phyloP scores from a whole-genome alignment of 495 filamentous ascomycete species.

The Collariella sp. region DNA sequence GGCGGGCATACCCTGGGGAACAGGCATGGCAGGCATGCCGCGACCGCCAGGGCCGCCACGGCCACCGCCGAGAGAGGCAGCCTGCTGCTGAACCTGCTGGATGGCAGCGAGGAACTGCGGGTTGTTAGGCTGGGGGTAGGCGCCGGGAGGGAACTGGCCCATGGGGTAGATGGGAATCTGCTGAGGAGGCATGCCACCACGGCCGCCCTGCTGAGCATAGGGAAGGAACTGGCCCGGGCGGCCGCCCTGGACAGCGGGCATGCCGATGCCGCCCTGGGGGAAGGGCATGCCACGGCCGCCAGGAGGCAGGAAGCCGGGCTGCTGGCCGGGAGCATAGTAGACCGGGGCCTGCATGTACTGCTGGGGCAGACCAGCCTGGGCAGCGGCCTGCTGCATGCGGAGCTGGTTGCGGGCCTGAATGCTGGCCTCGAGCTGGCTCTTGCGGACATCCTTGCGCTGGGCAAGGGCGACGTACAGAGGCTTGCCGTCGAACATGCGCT shows the following conservation, averaged over 20 bases:
- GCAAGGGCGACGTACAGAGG: conserved; percentile 96
- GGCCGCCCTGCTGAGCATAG: conserved; percentile 77
- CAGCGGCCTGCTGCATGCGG: conserved; percentile 94
- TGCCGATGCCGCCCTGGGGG: conserved; percentile 72
- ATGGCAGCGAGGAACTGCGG: conserved; percentile 54
- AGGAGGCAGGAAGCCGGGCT: conserved; percentile 63
- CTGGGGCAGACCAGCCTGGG: conserved; percentile 83
- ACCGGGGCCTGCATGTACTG: conserved; percentile 77
- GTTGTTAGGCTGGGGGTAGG: conserved; percentile 41
- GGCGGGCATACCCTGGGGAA: conserved; percentile 43
- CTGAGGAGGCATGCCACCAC: conserved; percentile 65
- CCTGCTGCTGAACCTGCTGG: conserved; percentile 60
- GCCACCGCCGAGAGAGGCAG: conserved; percentile 53
- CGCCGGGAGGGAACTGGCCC: conserved; percentile 63
- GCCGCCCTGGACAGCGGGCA: conserved; percentile 71
- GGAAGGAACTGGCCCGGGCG: conserved; percentile 77
- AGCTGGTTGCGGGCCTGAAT: conserved; percentile 98
- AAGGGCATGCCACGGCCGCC: conserved; percentile 78
- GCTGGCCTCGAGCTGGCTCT: conserved; percentile 96
- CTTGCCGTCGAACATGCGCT: conserved; percentile 96
- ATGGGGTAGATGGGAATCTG: conserved; percentile 75
- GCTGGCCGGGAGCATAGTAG: conserved; percentile 82
- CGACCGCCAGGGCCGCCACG: conserved; percentile 65
- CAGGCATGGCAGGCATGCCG: conserved; percentile 65
- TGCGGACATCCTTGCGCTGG: conserved; percentile 98